A percentile compares a stretch with the other conserved stretches of the same genome.
Conservation (phyloP, 2,329 filamentous ascomycete species). For the Nemania sp. region DNA sequence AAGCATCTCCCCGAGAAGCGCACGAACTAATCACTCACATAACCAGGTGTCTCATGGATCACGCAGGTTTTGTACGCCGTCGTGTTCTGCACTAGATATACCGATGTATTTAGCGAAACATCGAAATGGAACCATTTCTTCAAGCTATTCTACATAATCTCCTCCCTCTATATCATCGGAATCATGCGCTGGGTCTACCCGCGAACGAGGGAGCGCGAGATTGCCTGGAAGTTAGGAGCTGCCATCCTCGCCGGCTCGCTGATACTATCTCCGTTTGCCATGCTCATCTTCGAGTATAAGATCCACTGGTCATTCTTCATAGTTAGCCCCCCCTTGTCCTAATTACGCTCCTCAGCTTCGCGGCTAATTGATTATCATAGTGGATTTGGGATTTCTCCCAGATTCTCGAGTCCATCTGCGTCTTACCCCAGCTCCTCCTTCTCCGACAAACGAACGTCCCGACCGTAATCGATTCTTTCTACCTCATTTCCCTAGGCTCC, state of each 20-base stretch:
- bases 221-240: slow-evolving; percentile 91
- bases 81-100: slow-evolving; percentile 89
- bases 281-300: slow-evolving; percentile 72
- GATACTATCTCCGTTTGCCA: slow-evolving; percentile 77
- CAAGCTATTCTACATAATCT: slow-evolving; percentile 89
- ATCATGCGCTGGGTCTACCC: slow-evolving; percentile 90
- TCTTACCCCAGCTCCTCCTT: slow-evolving; percentile 90
- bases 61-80: slow-evolving; percentile 88
- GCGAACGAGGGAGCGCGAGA: slow-evolving; percentile 88
- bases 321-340: slow-evolving; percentile 54
- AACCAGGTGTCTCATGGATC: slow-evolving; percentile 84
- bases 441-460: slow-evolving; percentile 95
- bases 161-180: slow-evolving; percentile 86
- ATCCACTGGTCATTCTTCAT: slow-evolving; percentile 61
- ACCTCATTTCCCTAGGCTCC: slow-evolving; percentile 85
- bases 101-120: slow-evolving; percentile 77
- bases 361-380: slow-evolving; percentile 57
- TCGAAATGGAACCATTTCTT: slow-evolving; percentile 79
- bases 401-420: slow-evolving; percentile 89
- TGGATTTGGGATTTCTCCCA: slow-evolving; percentile 89
- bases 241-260: slow-evolving; percentile 75
- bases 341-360: neutral
- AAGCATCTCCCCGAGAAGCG: neutral
- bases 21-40: slow-evolving; percentile 38
- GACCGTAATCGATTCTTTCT: slow-evolving; percentile 97